phyloP scores from a whole-genome alignment of 352 stramenopile species.

The Phytophthora crassamura region DNA sequence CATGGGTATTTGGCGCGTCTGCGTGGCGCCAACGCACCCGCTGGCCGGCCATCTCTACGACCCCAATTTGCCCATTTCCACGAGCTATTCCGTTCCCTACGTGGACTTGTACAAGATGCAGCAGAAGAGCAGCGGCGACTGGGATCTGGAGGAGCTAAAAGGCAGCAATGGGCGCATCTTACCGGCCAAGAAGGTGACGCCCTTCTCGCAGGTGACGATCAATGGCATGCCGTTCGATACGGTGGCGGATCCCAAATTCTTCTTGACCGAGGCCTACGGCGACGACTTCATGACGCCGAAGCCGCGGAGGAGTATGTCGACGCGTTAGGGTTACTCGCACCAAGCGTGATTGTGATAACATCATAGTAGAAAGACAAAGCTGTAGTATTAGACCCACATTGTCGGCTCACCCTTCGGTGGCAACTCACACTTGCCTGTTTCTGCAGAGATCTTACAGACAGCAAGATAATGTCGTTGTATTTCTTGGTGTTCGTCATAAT shows the following conservation, averaged over 20 bases:
- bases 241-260: constrained; percentile 37
- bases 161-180: constrained; percentile 15
- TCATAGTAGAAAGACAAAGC: neutral
- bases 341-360: neutral
- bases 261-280: constrained; percentile 41
- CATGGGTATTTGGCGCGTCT: constrained; percentile 40
- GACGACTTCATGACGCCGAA: constrained; percentile 40
- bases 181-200: constrained; percentile 26
- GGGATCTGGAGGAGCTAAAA: constrained; percentile 32
- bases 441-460: too few species aligned
- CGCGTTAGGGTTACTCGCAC: neutral
- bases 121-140: constrained; percentile 13
- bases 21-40: constrained; percentile 45
- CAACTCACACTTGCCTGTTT: too few species aligned
- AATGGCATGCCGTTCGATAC: constrained; percentile 45
- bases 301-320: neutral
- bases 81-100: constrained; percentile 31
- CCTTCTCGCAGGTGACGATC: constrained; percentile 31
- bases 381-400: constrained; percentile 3
- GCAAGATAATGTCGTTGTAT: too few species aligned
- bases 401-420: too few species aligned
- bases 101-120: constrained; percentile 45
- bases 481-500: too few species aligned
- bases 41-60: constrained; percentile 44
- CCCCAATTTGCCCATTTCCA: constrained; percentile 16